A percentile compares a stretch with the other conserved stretches of the same genome.
These are phyloP conservation scores for Fusarium coicis DNA, from an alignment of 2,329 filamentous ascomycete genomes.

Conservation along the genomic window DNA sequence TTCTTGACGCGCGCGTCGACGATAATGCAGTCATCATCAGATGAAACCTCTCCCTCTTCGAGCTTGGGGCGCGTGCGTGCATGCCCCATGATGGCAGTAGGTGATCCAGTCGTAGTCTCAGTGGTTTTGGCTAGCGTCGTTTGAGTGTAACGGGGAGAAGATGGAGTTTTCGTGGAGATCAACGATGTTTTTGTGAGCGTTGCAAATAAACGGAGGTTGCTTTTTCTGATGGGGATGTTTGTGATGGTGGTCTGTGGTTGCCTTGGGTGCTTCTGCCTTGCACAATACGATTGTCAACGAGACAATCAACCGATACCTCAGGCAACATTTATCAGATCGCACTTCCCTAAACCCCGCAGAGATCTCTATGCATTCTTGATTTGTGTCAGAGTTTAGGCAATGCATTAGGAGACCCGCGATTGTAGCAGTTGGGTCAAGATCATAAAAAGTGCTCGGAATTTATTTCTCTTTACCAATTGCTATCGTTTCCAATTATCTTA, in stretches of 20 bases:
- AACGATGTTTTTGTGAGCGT: too few species aligned
- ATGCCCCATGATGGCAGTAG: neutral
- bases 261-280: too few species aligned
- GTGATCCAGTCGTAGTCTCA: neutral
- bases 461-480: neutral
- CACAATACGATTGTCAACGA: too few species aligned
- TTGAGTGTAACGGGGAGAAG: neutral
- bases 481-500: neutral
- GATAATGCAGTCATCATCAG: neutral
- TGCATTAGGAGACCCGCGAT: neutral
- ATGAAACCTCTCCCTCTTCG: neutral
- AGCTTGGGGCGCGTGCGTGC: neutral
- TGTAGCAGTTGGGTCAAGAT: accelerated
- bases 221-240: neutral
- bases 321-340: neutral
- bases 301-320: too few species aligned
- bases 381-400: accelerated
- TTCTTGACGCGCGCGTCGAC: accelerated
- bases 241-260: too few species aligned
- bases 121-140: neutral
- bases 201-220: neutral
- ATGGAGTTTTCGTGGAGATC: neutral
- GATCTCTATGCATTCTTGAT: too few species aligned
- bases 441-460: accelerated
- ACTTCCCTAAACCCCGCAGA: neutral